Evolutionary conservation across 1,139 yeast species (phyloP).

Genomic region (Kodamaea sp.): DNA sequence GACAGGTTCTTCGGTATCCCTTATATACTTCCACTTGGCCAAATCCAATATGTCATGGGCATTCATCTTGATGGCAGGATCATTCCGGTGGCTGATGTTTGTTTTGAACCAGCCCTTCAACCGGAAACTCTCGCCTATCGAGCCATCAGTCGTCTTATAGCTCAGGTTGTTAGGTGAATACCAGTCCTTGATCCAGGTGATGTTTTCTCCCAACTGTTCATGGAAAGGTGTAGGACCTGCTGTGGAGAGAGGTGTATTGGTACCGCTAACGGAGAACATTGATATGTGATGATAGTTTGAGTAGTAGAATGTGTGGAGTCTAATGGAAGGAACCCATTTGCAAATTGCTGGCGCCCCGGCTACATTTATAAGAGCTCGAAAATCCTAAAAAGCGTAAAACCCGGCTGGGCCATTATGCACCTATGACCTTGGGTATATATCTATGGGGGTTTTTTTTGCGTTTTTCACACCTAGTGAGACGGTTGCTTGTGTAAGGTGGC

Average conservation of each 20-base stretch:
- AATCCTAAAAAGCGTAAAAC: too few species aligned
- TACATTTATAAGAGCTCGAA: too few species aligned
- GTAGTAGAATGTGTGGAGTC: too few species aligned
- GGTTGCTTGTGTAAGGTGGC: too few species aligned
- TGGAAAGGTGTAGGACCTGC: slow-evolving; percentile 13
- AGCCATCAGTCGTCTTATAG: slow-evolving; percentile 5
- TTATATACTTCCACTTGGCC: slow-evolving; percentile 29
- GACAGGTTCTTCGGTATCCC: slow-evolving; percentile 13
- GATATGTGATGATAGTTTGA: too few species aligned
- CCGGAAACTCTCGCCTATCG: slow-evolving; percentile 17
- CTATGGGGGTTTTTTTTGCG: too few species aligned
- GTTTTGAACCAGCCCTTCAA: slow-evolving; percentile 47
- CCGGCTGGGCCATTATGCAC: too few species aligned
- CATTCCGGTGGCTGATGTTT: slow-evolving; percentile 20
- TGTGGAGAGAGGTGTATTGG: slow-evolving; percentile 15
- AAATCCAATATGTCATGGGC: slow-evolving; percentile 33
- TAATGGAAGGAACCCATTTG: too few species aligned
- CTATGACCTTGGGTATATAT: too few species aligned
- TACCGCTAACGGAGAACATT: slow-evolving; percentile 15
- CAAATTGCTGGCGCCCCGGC: too few species aligned
- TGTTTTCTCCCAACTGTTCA: slow-evolving; percentile 28
- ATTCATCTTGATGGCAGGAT: slow-evolving; percentile 14
- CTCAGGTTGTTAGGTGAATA: slow-evolving; percentile 24
- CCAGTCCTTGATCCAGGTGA: slow-evolving; percentile 48
- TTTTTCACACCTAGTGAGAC: too few species aligned